Conservation (phyloP, 192 early-diverging fungal genomes). For the Dissophora globulifera region DNA sequence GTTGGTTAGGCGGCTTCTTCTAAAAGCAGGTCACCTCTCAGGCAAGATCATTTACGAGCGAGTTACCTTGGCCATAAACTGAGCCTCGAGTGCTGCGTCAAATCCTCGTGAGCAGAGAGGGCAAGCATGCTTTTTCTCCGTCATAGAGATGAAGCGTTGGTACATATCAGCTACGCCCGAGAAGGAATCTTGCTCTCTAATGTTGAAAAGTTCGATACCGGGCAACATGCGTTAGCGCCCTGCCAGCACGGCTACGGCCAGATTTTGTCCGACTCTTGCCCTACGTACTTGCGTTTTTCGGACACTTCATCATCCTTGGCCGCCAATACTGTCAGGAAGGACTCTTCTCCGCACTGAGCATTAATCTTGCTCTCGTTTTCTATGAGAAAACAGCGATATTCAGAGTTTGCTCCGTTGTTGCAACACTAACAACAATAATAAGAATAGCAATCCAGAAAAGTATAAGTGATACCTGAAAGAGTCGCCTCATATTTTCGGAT, state of each 20-base stretch:
- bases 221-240: too few species aligned
- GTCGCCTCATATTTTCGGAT: slow-evolving; percentile 22
- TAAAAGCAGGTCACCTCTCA: too few species aligned
- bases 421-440: too few species aligned
- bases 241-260: too few species aligned
- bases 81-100: slow-evolving; percentile 59
- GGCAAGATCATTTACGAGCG: too few species aligned
- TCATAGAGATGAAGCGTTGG: slow-evolving; percentile 69
- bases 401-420: too few species aligned
- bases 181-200: too few species aligned
- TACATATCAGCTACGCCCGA: slow-evolving; percentile 73
- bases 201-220: too few species aligned
- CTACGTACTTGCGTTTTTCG: slow-evolving; percentile 60
- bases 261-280: too few species aligned
- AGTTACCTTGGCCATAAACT: slow-evolving; percentile 49
- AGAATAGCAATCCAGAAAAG: too few species aligned
- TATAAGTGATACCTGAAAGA: slow-evolving; percentile 53
- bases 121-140: slow-evolving; percentile 74
- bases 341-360: slow-evolving; percentile 13
- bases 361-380: slow-evolving; percentile 14
- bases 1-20: not conserved
- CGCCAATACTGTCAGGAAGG: slow-evolving; percentile 19
- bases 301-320: slow-evolving; percentile 45
- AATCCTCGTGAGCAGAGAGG: slow-evolving; percentile 88
- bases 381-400: not conserved